Conservation (phyloP, 1,284 basidiomycete species). For the Cystobasidium sp. region DNA sequence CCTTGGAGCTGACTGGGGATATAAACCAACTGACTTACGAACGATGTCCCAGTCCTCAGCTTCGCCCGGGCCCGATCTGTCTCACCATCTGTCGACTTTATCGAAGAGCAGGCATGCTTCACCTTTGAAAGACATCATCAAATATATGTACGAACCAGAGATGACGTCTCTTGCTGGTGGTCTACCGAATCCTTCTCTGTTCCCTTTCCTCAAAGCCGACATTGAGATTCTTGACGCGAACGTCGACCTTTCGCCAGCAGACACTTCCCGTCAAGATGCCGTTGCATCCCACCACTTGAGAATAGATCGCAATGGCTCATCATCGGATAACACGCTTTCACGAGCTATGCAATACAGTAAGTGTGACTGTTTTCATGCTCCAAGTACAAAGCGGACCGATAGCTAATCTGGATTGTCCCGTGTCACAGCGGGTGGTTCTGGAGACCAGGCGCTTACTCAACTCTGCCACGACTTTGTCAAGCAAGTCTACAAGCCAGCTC, state of each 20-base stretch:
- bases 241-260: constrained; percentile 5
- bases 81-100: constrained; percentile 65
- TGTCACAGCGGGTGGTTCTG: constrained; percentile 11
- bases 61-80: constrained; percentile 60
- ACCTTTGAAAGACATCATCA: constrained; percentile 70
- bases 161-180: constrained; percentile 33
- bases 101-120: constrained; percentile 64
- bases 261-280: background rate
- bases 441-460: constrained; percentile 4
- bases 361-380: background rate
- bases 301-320: constrained; percentile 11
- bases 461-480: constrained; percentile 23
- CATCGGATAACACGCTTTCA: constrained; percentile 8
- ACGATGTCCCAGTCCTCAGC: too few relatives aligned
- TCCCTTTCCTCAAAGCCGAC: constrained; percentile 20
- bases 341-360: constrained; percentile 30
- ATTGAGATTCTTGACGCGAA: constrained; percentile 1
- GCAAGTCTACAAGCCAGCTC: constrained; percentile 69
- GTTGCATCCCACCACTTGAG: background rate
- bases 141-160: constrained; percentile 57
- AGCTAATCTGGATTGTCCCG: background rate
- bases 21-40: too few relatives aligned
- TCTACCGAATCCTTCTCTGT: constrained; percentile 28
- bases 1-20: too few relatives aligned
- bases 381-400: background rate